These are phyloP conservation scores for Globisporangium paddicum DNA, from an alignment of 352 stramenopile genomes.

Conservation along the genomic window DNA sequence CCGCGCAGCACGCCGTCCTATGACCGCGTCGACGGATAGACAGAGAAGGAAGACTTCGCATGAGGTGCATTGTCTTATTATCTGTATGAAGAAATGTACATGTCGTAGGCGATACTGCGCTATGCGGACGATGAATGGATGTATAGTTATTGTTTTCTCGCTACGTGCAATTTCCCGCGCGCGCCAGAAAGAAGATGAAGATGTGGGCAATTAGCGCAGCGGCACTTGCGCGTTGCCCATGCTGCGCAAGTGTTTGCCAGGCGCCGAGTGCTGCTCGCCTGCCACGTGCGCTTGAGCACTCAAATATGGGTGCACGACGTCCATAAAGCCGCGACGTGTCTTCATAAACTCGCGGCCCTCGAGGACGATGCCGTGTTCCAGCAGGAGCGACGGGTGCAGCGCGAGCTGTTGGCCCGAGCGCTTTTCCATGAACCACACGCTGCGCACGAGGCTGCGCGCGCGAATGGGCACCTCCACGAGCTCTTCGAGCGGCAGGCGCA, in stretches of 20 bases:
- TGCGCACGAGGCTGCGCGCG: constrained; percentile 26
- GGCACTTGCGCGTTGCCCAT: constrained; percentile 6
- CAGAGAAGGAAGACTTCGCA: background rate
- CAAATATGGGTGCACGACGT: constrained; percentile 36
- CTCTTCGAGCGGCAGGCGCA: constrained; percentile 21
- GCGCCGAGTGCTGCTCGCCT: background rate
- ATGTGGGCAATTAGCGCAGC: background rate
- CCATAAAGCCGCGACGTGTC: constrained; percentile 37
- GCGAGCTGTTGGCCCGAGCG: constrained; percentile 15
- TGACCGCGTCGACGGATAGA: constrained; percentile 22
- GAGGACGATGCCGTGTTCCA: constrained; percentile 23
- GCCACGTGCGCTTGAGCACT: constrained; percentile 15
- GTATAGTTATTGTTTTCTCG: background rate
- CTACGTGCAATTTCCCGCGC: too few relatives aligned
- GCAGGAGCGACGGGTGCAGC: constrained; percentile 13
- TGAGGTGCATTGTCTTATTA: background rate
- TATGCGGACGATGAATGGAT: background rate
- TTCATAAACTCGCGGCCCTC: constrained; percentile 23
- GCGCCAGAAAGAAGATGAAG: background rate
- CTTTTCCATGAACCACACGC: constrained; percentile 18
- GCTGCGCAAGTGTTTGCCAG: background rate
- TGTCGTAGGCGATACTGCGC: background rate
- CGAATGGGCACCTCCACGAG: constrained; percentile 23
- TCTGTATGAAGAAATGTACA: background rate
- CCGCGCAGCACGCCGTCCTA: constrained; percentile 15